Percentiles rank a stretch among this genome's conserved stretches.
phyloP scores from a whole-genome alignment of 2,329 filamentous ascomycete genomes.

The Apiospora rasikravindrae region DNA sequence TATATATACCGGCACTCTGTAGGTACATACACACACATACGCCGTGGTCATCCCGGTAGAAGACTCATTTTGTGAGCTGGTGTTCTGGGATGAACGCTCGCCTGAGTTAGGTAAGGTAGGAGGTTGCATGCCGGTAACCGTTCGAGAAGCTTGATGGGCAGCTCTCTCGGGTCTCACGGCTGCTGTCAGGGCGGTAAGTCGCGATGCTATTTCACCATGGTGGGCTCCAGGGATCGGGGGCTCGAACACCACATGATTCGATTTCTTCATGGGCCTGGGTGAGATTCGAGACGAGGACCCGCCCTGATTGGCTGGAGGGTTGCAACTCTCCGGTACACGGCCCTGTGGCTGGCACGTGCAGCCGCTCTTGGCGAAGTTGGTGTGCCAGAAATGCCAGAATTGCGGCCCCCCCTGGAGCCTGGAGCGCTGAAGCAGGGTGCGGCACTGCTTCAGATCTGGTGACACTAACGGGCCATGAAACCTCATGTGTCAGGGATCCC shows the following conservation, averaged over 20 bases:
- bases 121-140: constrained; percentile 7
- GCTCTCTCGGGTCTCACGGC: constrained; percentile 3
- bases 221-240: constrained; percentile 11
- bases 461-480: constrained; percentile 34
- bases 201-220: not conserved
- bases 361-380: too few relatives aligned
- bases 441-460: constrained; percentile 26
- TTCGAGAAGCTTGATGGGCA: not conserved
- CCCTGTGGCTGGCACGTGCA: not conserved
- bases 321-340: not conserved
- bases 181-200: constrained; percentile 9
- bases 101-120: not conserved
- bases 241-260: constrained; percentile 14
- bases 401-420: too few relatives aligned
- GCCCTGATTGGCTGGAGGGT: not conserved
- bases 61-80: not conserved
- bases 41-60: not conserved
- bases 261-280: not conserved
- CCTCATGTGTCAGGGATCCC: constrained; percentile 33
- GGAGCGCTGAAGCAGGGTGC: constrained; percentile 9
- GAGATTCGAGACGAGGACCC: not conserved
- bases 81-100: not conserved
- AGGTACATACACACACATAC: not conserved
- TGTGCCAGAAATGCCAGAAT: too few relatives aligned
- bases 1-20: not conserved